Evolutionary conservation across 805 yeast species (phyloP).

Genomic region (Wickerhamiella parazyma): DNA sequence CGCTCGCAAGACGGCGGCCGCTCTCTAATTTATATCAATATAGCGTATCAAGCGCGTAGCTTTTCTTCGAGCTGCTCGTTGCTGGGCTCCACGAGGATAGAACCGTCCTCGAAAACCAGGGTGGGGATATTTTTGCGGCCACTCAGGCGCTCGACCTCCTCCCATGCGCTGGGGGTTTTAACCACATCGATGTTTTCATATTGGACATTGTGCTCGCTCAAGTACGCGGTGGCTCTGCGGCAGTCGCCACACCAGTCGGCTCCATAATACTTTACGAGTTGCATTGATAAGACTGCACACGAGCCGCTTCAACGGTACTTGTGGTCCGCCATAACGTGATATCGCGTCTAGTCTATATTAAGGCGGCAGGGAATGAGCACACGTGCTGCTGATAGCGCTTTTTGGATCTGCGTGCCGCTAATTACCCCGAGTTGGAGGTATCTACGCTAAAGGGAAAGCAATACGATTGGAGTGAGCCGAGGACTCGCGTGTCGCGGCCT

Average conservation of each 20-base stretch:
- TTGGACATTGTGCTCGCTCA: slow-evolving; percentile 10
- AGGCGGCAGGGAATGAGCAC: too few relatives aligned
- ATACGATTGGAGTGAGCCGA: too few relatives aligned
- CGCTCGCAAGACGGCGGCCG: slow-evolving; percentile 14
- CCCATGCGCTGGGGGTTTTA: slow-evolving; percentile 15
- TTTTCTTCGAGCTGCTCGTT: slow-evolving; percentile 16
- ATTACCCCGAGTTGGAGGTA: too few relatives aligned
- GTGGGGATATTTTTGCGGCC: slow-evolving; percentile 17
- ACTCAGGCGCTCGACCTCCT: slow-evolving; percentile 12
- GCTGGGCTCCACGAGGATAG: slow-evolving; percentile 17
- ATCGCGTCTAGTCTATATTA: too few relatives aligned
- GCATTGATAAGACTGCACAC: too few relatives aligned
- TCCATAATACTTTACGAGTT: slow-evolving; percentile 8
- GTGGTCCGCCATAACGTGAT: too few relatives aligned
- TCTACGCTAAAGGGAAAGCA: too few relatives aligned
- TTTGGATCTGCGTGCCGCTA: too few relatives aligned
- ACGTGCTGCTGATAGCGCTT: too few relatives aligned
- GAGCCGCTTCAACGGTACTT: too few relatives aligned
- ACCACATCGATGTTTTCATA: slow-evolving; percentile 18
- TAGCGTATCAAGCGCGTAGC: background rate
- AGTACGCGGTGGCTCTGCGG: slow-evolving; percentile 15
- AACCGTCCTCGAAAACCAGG: slow-evolving; percentile 15
- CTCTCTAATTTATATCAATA: background rate
- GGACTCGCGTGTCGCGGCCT: too few relatives aligned
- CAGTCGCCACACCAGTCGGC: slow-evolving; percentile 23